phyloP scores from a whole-genome alignment of 163 green algal genomes.

The Trebouxiophyceae sp. region DNA sequence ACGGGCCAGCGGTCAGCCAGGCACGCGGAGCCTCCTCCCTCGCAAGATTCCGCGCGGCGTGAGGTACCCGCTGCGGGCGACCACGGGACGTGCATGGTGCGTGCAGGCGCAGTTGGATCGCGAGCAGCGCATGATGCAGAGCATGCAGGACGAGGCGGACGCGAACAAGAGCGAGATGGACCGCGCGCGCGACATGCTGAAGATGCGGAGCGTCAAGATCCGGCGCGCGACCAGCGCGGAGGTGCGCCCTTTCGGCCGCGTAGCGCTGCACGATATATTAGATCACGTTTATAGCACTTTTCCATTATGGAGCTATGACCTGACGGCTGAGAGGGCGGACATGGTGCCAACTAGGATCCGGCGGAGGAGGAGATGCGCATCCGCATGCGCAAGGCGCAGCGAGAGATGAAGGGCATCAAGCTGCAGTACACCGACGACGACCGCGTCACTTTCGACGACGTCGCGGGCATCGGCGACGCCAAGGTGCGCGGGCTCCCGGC shows the following conservation, averaged over 20 bases:
- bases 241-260: neutral
- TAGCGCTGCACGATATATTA: neutral
- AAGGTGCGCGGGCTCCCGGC: slow-evolving; percentile 47
- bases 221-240: neutral
- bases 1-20: slow-evolving; percentile 25
- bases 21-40: neutral
- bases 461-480: slow-evolving; percentile 85
- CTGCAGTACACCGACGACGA: slow-evolving; percentile 61
- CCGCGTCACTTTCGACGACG: slow-evolving; percentile 84
- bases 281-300: neutral
- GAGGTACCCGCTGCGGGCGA: neutral
- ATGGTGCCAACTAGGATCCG: too few species aligned
- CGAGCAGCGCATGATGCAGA: too few species aligned
- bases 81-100: neutral
- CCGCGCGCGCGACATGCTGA: slow-evolving; percentile 11
- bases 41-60: neutral
- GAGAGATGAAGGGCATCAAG: slow-evolving; percentile 71
- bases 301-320: neutral
- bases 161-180: slow-evolving; percentile 26
- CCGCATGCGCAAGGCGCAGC: slow-evolving; percentile 34
- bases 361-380: slow-evolving; percentile 17
- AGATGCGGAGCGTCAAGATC: slow-evolving; percentile 27
- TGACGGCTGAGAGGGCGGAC: too few species aligned
- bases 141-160: slow-evolving; percentile 19
- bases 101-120: neutral